Conservation (phyloP, 371 early-diverging fungal species). For the Syncephalastrum contaminatum region DNA sequence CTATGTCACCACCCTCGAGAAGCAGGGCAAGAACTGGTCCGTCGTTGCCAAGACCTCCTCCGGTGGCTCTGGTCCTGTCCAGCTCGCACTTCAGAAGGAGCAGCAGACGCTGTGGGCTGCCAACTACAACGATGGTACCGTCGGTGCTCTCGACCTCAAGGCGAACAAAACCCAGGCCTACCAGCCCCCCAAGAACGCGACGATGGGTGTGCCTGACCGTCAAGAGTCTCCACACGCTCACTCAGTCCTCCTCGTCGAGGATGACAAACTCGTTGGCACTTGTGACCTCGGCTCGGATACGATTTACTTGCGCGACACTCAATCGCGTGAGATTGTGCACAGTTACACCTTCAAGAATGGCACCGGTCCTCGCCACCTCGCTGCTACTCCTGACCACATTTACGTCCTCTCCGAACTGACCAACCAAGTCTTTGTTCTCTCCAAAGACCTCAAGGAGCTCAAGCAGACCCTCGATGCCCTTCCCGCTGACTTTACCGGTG, state of each 20-base stretch:
- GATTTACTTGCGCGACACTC: constrained; percentile 17
- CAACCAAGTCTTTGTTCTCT: constrained; percentile 34
- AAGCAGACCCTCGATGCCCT: constrained; percentile 27
- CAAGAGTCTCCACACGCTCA: constrained; percentile 48
- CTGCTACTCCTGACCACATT: constrained; percentile 28
- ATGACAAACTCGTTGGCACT: constrained; percentile 10
- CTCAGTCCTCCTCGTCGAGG: constrained; percentile 27
- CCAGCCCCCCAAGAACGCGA: constrained; percentile 2
- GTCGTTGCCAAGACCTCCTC: constrained; percentile 27
- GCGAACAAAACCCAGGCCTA: constrained; percentile 10
- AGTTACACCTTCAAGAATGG: constrained; percentile 35
- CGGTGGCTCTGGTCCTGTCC: constrained; percentile 35
- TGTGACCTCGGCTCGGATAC: constrained; percentile 32
- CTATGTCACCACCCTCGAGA: constrained; percentile 20
- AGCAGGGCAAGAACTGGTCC: background rate
- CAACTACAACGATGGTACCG: constrained; percentile 41
- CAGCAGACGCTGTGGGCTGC: constrained; percentile 26
- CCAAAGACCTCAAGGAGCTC: constrained; percentile 31
- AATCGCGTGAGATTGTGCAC: constrained; percentile 8
- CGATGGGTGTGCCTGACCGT: constrained; percentile 29
- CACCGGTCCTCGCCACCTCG: constrained; percentile 45
- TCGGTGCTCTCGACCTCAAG: constrained; percentile 22
- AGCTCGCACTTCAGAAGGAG: constrained; percentile 21
- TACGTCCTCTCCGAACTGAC: constrained; percentile 43
- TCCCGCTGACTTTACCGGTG: constrained; percentile 29